phyloP scores from a whole-genome alignment of 805 yeast species.

The Barnettozyma sp. region DNA sequence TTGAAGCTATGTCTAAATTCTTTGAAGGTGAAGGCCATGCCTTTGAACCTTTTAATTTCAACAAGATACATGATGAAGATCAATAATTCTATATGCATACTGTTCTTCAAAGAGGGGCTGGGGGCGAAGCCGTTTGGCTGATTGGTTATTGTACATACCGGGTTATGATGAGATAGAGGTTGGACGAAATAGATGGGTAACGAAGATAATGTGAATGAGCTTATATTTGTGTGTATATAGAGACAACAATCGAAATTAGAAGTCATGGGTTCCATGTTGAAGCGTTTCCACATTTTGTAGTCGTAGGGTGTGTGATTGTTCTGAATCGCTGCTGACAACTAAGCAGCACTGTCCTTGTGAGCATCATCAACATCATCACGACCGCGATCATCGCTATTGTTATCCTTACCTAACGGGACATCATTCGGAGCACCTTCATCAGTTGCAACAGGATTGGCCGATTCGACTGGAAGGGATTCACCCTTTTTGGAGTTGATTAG shows the following conservation, averaged over 20 bases:
- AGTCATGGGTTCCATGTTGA: no score
- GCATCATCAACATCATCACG: not conserved
- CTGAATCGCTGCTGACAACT: no score
- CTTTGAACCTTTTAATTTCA: constrained; percentile 81
- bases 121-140: no score
- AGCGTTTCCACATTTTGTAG: not conserved
- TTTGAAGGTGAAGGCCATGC: constrained; percentile 95
- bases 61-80: constrained; percentile 12
- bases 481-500: constrained; percentile 32
- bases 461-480: no score
- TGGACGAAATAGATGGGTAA: no score
- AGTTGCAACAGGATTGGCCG: not conserved
- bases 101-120: not conserved
- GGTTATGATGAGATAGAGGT: no score
- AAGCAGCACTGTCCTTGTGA: no score
- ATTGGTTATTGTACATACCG: no score
- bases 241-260: no score
- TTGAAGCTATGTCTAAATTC: constrained; percentile 97
- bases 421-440: not conserved
- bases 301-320: no score
- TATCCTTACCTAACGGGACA: not conserved
- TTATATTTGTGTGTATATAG: no score
- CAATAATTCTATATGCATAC: not conserved
- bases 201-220: no score
- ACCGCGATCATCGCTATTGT: not conserved